A percentile compares a stretch with the other conserved stretches of the same genome.
Conservation (phyloP, 805 yeast species). For the Zygosaccharomyces bailii region DNA sequence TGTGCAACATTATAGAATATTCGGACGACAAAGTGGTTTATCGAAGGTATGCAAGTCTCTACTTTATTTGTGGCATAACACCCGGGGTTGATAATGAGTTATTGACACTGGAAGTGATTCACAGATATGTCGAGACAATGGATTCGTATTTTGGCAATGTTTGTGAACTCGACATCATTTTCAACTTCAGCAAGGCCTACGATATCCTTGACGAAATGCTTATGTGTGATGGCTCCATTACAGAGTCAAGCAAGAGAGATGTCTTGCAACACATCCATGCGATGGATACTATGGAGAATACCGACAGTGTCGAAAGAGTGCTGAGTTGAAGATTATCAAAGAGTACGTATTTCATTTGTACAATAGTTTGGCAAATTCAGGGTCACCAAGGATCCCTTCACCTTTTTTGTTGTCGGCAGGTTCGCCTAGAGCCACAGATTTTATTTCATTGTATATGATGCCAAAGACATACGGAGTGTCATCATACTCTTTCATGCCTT, state of each 20-base stretch:
- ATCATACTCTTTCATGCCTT: constrained; percentile 38
- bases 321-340: constrained; percentile 29
- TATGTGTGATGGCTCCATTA: constrained; percentile 76
- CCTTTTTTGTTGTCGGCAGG: constrained; percentile 23
- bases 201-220: constrained; percentile 86
- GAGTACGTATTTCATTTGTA: constrained; percentile 12
- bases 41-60: constrained; percentile 88
- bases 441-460: constrained; percentile 37
- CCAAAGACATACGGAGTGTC: constrained; percentile 41
- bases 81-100: constrained; percentile 66
- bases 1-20: constrained; percentile 93
- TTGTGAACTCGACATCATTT: constrained; percentile 93
- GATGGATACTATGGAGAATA: constrained; percentile 82
- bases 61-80: constrained; percentile 76
- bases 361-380: constrained; percentile 20
- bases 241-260: constrained; percentile 78
- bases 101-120: constrained; percentile 78
- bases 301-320: constrained; percentile 56
- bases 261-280: constrained; percentile 72
- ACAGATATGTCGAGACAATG: constrained; percentile 94
- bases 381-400: constrained; percentile 24
- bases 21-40: constrained; percentile 75
- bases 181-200: constrained; percentile 92
- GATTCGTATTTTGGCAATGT: constrained; percentile 94
- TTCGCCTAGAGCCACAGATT: constrained; percentile 22